Evolutionary conservation across 192 early-diverging fungal species (phyloP), one percentile per base, ranked within the genome.

Genomic region (Linderina pennispora): DNA sequence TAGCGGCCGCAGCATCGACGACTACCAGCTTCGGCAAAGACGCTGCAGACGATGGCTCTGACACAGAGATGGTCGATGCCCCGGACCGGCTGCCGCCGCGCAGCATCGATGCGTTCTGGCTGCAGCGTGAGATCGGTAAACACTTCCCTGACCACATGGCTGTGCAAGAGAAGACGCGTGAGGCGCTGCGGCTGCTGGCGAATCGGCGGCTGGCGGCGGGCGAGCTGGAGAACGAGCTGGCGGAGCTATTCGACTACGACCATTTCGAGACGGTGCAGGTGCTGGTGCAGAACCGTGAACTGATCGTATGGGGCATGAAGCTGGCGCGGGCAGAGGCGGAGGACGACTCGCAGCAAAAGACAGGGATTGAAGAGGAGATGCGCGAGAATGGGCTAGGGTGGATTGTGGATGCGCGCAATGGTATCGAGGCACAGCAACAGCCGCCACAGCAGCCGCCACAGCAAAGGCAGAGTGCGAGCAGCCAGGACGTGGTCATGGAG

Each of bases 61-160:
- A n/a, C n/a, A n/a, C n/a, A n/a, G n/a, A n/a, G n/a, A n/a, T n/a
- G n/a, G n/a, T n/a, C n/a, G n/a, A n/a, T n/a, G n/a, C n/a, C n/a
- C n/a, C n/a, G n/a, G n/a, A n/a, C n/a, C n/a, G n/a, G 45, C 50
- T 82, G 19, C 44, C 60, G 32, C 80, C 88, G 8, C 89, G 92
- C 62, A 86, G 90, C 39, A 78, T 99, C 38, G 97, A 99, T 65
- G 89, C 94, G 6, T 99, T 98, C 59, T 99, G 92, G 92, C 78
- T 96, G 5, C 97, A 98, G 55, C 85, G 94, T 25, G 77, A 80
- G 23, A 77, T 99, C 21, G 72, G 88, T 19, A 54, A 74, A n/a
- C 79, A 86, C 48, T 96, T 90, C 69, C 48, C 79, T 9, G 97
- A 98, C 58, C 83, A 91, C 0, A 83, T 84, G 45, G 73, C 75